Evolutionary conservation across 148 eudicot species (phyloP).

Genomic region (Amaranthus palmeri): DNA sequence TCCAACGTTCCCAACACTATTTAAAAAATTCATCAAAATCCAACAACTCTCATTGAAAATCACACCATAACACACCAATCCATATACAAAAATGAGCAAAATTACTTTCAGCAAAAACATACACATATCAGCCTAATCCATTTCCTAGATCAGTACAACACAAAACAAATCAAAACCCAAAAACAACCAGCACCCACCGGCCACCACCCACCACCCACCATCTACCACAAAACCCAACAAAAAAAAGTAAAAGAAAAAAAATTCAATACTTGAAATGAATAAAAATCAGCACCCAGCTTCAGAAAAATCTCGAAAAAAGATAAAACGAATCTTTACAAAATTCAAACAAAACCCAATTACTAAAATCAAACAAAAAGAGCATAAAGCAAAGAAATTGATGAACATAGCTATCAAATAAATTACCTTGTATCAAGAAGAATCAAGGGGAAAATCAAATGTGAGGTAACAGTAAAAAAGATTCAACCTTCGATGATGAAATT

Average conservation of each 20-base stretch:
- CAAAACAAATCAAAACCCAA: constrained; percentile 13
- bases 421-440: constrained; percentile 19
- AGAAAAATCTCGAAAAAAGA: background rate
- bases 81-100: constrained; percentile 22
- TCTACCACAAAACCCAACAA: background rate
- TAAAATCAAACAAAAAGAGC: constrained; percentile 18
- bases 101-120: constrained; percentile 5
- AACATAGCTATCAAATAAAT: background rate
- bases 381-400: constrained; percentile 1
- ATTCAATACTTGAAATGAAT: background rate
- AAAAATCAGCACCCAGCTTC: background rate
- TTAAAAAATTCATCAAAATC: constrained; percentile 22
- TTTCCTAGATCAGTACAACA: constrained; percentile 19
- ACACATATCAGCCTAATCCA: constrained; percentile 18
- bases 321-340: background rate
- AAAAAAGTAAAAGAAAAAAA: background rate
- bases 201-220: background rate
- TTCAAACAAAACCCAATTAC: constrained; percentile 15
- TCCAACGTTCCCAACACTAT: constrained; percentile 12
- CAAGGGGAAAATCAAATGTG: constrained; percentile 13
- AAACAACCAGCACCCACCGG: background rate
- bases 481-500: constrained; percentile 12
- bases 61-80: constrained; percentile 22
- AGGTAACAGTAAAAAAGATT: constrained; percentile 6
- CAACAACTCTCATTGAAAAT: constrained; percentile 20